Evolutionary conservation across 1,139 yeast genomes (phyloP).

Genomic region (Saccharomyces hybrid): DNA sequence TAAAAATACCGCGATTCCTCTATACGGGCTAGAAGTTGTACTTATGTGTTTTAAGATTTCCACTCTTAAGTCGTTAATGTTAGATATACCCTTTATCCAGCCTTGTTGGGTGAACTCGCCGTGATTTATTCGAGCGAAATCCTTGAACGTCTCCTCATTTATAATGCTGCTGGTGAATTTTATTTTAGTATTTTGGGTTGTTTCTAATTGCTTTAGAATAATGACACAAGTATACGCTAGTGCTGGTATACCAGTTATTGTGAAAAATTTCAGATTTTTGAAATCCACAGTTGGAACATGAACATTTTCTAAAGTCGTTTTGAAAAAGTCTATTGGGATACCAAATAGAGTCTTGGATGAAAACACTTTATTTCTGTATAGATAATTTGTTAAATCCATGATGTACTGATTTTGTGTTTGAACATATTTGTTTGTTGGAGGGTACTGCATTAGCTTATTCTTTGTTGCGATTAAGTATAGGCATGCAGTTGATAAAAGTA

Average conservation of each 20-base stretch:
- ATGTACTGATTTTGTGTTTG: slow-evolving; percentile 46
- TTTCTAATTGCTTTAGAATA: slow-evolving; percentile 11
- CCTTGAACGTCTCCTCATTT: slow-evolving; percentile 8
- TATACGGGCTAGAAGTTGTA: slow-evolving; percentile 33
- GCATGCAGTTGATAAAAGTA: slow-evolving; percentile 31
- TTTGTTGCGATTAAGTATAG: slow-evolving; percentile 44
- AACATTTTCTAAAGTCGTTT: slow-evolving; percentile 35
- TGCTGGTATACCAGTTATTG: slow-evolving; percentile 49
- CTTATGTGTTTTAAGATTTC: slow-evolving; percentile 34
- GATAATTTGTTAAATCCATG: slow-evolving; percentile 51
- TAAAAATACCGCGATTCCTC: slow-evolving; percentile 40
- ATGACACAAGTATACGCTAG: slow-evolving; percentile 38
- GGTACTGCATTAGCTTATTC: slow-evolving; percentile 22
- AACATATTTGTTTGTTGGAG: slow-evolving; percentile 22
- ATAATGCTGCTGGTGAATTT: slow-evolving; percentile 4
- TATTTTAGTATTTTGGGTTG: slow-evolving; percentile 1
- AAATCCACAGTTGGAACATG: slow-evolving; percentile 33
- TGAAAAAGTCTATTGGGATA: slow-evolving; percentile 33
- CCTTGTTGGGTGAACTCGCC: slow-evolving; percentile 26
- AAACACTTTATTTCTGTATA: slow-evolving; percentile 54
- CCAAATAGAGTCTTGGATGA: slow-evolving; percentile 36
- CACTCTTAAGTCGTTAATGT: slow-evolving; percentile 38
- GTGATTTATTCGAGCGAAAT: not conserved
- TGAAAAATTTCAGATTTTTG: slow-evolving; percentile 38
- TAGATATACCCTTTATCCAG: slow-evolving; percentile 20